A percentile compares a stretch with the other conserved stretches of the same genome.
These are phyloP conservation scores for Zea luxurians DNA, from an alignment of 176 grass and related monocot species.

Conservation along the genomic window DNA sequence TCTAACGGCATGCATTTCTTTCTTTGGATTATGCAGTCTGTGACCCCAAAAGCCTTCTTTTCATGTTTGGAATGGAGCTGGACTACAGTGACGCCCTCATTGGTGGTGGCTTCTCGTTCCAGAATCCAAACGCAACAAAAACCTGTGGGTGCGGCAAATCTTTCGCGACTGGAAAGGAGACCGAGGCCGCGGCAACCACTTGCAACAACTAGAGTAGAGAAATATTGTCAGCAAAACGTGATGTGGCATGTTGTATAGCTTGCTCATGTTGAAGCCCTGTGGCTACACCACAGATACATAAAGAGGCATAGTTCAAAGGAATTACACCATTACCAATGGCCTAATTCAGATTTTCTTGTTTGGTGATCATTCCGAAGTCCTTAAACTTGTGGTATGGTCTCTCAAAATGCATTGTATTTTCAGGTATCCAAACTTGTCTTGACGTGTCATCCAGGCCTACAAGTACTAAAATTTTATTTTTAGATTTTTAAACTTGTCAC, in stretches of 20 bases:
- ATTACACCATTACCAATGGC: neutral
- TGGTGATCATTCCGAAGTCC: neutral
- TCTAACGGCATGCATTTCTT: neutral
- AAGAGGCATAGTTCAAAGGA: slow-evolving; percentile 29
- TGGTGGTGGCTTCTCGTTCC: slow-evolving; percentile 82
- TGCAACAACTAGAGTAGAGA: slow-evolving; percentile 57
- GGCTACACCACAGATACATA: slow-evolving; percentile 30
- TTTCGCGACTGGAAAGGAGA: slow-evolving; percentile 65
- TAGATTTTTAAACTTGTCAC: neutral
- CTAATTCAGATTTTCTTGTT: neutral
- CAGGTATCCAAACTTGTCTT: neutral
- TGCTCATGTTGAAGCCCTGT: neutral
- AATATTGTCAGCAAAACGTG: neutral
- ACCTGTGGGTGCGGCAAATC: slow-evolving; percentile 97
- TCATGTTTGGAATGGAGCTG: slow-evolving; percentile 94
- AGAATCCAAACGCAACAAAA: slow-evolving; percentile 94
- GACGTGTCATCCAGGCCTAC: neutral
- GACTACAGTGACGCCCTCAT: slow-evolving; percentile 92
- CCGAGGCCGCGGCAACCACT: slow-evolving; percentile 45
- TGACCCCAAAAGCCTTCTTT: slow-evolving; percentile 92
- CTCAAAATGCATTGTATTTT: neutral
- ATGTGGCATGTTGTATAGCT: slow-evolving; percentile 16
- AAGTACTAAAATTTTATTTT: neutral
- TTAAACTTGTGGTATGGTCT: neutral
- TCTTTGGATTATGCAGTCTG: slow-evolving; percentile 55